phyloP scores from a whole-genome alignment of 208 protist genomes.

The Crithidia mellificae region DNA sequence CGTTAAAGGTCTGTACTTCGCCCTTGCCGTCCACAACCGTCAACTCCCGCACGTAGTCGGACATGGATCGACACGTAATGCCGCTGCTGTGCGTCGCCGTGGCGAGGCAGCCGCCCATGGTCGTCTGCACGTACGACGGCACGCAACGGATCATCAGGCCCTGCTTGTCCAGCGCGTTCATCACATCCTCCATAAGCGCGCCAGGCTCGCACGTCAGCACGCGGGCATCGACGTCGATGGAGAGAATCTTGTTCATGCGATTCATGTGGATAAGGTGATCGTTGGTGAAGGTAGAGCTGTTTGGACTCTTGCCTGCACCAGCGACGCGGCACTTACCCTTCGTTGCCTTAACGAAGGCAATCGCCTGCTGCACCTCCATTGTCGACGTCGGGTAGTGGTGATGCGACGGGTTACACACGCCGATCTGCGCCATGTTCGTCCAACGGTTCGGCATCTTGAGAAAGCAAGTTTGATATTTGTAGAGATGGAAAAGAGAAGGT shows the following conservation, averaged over 20 bases:
- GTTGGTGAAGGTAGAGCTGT: conserved; percentile 57
- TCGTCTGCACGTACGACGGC: conserved; percentile 66
- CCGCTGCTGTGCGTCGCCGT: conserved; percentile 77
- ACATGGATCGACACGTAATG: conserved; percentile 40
- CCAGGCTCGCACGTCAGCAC: conserved; percentile 61
- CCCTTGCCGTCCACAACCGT: conserved; percentile 58
- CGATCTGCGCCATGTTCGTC: conserved; percentile 70
- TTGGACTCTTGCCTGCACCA: conserved; percentile 63
- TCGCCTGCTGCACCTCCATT: conserved; percentile 30
- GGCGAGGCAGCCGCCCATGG: conserved; percentile 57
- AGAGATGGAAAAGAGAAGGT: too few relatives aligned
- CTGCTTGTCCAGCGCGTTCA: conserved; percentile 42
- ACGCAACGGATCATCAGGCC: conserved; percentile 72
- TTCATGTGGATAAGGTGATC: conserved; percentile 62
- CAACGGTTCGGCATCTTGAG: conserved; percentile 21
- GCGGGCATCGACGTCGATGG: conserved; percentile 38
- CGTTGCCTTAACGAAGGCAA: conserved; percentile 26
- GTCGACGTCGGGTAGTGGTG: conserved; percentile 52
- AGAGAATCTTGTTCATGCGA: conserved; percentile 48
- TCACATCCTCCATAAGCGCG: conserved; percentile 47
- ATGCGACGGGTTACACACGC: conserved; percentile 39
- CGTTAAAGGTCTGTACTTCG: conserved; percentile 22
- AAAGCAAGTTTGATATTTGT: too few relatives aligned
- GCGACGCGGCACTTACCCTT: conserved; percentile 58
- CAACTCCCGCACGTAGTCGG: conserved; percentile 53